Evolutionary conservation across 1,284 basidiomycete genomes (phyloP), one percentile per base, ranked within the genome.

Genomic region (Wolfiporia cocos): DNA sequence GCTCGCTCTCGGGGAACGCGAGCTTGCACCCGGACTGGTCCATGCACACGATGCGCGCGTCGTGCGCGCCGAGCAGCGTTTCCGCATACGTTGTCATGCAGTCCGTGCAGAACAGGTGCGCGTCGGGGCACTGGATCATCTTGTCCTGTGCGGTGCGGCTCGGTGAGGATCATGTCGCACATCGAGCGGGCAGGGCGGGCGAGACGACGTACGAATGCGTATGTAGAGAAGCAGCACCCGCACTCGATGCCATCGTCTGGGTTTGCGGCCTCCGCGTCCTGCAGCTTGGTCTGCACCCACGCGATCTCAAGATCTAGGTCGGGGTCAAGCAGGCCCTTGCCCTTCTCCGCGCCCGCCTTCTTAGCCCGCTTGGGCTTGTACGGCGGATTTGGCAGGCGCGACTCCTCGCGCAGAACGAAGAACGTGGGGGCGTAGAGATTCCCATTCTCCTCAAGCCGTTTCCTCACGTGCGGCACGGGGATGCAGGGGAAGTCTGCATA

Each of bases 111-210:
- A 79, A 81, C 3, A 68, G 56, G 59, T 67, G 65, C 0, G 85
- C 81, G 38, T 92, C 88, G 0, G 82, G 78, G 52, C 92, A 93
- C 62, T 92, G 86, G 2, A 87, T 71, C 78, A 92, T 85, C 51
- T 86, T 77, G 36, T 78, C 74, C 88, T 92, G 53, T 18, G 23
- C 10, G 9, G 38, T 21, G 29, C 26, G 14, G 30, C 9, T 52
- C 22, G 43, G 50, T 42, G 32, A 32, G 19, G 24, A 20, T 33
- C 23, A 6, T 15, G 11, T 14, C n/a, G 1, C 6, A 21, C n/a
- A 14, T 32, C 48, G 28, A 47, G 38, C 3, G 10, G 5, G n/a
- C n/a, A n/a, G n/a, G n/a, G n/a, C n/a, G n/a, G n/a, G n/a, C n/a
- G n/a, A n/a, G n/a, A n/a, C n/a, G 39, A 66, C 87, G 49, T 58